phyloP scores from a whole-genome alignment of 2,329 filamentous ascomycete species.

The Aphanocladium album region DNA sequence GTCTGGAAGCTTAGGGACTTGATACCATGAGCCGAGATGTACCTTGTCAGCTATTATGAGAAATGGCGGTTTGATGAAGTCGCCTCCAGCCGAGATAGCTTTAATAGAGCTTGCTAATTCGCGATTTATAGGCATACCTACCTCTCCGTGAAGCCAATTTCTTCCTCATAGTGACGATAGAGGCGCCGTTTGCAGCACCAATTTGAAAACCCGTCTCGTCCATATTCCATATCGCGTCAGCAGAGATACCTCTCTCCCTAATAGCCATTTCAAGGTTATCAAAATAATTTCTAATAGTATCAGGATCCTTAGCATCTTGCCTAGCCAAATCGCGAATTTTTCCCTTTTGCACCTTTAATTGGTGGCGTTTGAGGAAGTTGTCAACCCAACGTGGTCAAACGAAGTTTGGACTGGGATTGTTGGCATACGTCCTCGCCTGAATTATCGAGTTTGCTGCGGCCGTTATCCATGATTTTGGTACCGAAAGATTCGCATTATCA shows the following conservation, averaged over 20 bases:
- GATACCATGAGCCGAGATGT: conserved; percentile 12
- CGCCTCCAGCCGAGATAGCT: conserved; percentile 9
- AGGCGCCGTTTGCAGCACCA: conserved; percentile 6
- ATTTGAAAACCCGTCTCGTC: conserved; percentile 15
- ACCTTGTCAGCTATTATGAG: conserved; percentile 3
- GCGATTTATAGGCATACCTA: neutral
- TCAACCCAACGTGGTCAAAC: conserved; percentile 5
- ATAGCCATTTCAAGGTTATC: conserved; percentile 4
- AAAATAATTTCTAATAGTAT: conserved; percentile 6
- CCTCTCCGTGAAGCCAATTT: conserved; percentile 4
- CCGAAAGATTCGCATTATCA: neutral
- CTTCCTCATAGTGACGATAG: conserved; percentile 3
- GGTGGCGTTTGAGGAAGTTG: conserved; percentile 12
- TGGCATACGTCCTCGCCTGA: neutral
- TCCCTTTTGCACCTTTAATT: neutral
- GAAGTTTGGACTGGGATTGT: neutral
- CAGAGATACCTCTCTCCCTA: conserved; percentile 4
- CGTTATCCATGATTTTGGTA: neutral
- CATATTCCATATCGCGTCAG: conserved; percentile 15
- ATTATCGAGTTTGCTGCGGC: neutral
- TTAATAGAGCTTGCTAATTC: conserved; percentile 13
- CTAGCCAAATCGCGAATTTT: conserved; percentile 12
- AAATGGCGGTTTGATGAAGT: conserved; percentile 1
- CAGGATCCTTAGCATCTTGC: conserved; percentile 4
- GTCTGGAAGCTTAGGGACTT: neutral